Base-by-base conservation (phyloP, 1,284 basidiomycete species). In the Trichosporon faecale region DNA sequence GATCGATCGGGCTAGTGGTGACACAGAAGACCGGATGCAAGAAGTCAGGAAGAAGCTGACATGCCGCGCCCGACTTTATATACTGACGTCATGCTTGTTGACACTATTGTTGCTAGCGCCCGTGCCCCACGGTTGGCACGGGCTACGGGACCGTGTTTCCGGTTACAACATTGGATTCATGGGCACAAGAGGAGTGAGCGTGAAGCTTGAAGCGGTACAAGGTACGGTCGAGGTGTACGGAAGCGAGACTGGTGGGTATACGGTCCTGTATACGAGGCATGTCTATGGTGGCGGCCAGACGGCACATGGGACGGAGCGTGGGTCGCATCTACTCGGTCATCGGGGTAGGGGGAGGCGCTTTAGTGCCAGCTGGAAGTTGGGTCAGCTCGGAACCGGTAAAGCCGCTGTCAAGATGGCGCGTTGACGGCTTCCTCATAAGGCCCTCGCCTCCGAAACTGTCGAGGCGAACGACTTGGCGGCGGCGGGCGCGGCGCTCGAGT, bases 71-170 rank as follows among this genome's bases (percentile, higher is more conserved):
- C 49, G 49, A 25, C 49, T 52, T 52, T 21, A 23, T 52, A 23
- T 52, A 4, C 49, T 61, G 57, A 61, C 57, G 57, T 61, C 57
- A 61, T 33, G 49, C 11, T 31, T 61, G 57, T 61, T 61, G 55
- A 60, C 27, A 60, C 12, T 27, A 23, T 6, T 31, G 23, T 37
- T 14, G 21, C 25, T 29, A 18, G 16, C 14, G 9, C 14, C 25
- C 25, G 55, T 57, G 27, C 12, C 55, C 25, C 1, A 6, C 55
- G 55, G 25, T 25, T 27, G 27, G 31, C 31, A 33, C 3, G 3
- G 31, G 35, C 35, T 12, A 3, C 27, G 5, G 6, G 29, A 18
- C 18, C 16, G 29, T 9, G 23, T 55, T 55, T 27, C 57, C 7
- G 9, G 49, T 33, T 61, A 61, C 57, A 61, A 61, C 57, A 61